These are phyloP conservation scores for Phytopythium kandeliae DNA, from an alignment of 352 stramenopile genomes.

Conservation along the genomic window DNA sequence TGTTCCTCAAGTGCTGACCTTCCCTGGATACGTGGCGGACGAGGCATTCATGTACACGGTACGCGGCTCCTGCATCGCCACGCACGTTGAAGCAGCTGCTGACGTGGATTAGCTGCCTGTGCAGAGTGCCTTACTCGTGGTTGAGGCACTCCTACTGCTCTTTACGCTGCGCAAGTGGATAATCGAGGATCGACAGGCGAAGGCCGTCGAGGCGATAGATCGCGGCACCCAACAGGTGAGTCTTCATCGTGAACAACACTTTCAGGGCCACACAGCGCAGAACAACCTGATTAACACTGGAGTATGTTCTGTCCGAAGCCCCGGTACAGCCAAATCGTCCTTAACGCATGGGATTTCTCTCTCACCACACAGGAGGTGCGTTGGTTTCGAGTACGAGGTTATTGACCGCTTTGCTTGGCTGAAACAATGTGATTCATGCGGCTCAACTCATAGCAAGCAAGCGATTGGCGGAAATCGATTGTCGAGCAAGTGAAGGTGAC, in stretches of 20 bases:
- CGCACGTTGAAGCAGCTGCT: background rate
- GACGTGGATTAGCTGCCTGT: background rate
- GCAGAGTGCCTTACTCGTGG: conserved; percentile 38
- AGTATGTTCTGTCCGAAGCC: conserved; percentile 14
- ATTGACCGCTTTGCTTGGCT: background rate
- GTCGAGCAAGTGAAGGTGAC: conserved; percentile 52
- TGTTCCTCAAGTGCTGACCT: conserved; percentile 43
- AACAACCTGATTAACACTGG: background rate
- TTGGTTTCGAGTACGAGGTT: background rate
- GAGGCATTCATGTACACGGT: conserved; percentile 60
- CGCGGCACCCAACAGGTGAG: conserved; percentile 32
- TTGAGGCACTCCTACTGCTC: conserved; percentile 45
- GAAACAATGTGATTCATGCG: background rate
- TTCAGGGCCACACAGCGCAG: background rate
- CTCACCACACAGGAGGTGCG: conserved; percentile 33
- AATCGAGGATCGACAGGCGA: conserved; percentile 54
- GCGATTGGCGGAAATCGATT: conserved; percentile 50
- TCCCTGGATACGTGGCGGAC: conserved; percentile 46
- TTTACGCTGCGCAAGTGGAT: conserved; percentile 71
- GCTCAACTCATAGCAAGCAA: conserved; percentile 34
- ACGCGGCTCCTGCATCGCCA: background rate
- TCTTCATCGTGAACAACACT: background rate
- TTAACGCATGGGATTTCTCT: conserved; percentile 77
- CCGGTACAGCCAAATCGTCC: conserved; percentile 49
- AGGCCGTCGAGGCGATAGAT: conserved; percentile 48